Base-by-base conservation (phyloP, 1,139 yeast genomes). In the Suhomyces kunorum region DNA sequence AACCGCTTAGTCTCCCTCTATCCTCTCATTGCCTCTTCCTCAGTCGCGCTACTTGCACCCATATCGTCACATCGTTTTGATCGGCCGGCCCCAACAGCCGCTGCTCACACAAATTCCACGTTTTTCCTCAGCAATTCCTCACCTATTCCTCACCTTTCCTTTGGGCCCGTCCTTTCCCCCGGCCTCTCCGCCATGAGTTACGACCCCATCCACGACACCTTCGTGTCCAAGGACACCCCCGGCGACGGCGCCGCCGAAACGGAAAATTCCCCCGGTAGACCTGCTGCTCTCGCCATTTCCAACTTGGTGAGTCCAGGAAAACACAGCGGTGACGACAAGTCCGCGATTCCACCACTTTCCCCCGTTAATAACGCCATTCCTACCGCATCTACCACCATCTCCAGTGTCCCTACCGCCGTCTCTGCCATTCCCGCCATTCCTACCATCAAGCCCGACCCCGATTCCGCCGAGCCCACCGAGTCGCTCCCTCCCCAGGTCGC, bases 151-250 rank as follows among this genome's bases (percentile, higher is more conserved):
- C 8, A 18, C 8, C 19, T 14, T 27, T 15, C 18, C 14, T 15
- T 8, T 12, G 29, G 29, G 7, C 8, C 22, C 22, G 9, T 20
- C 22, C 24, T 20, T 20, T 20, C 24, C 4, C 11, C n/a, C n/a
- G 27, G 13, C 16, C 11, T 13, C 23, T 9, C 24, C 25, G 15
- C 24, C 34, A 53, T 53, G 56, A 53, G 47, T 36, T 53, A 53
- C 54, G 55, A 52, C 28, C 56, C 56, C n/a, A 51, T 52, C 15
- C 56, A 52, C 36, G 56, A 53, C 38, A 52, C 53, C 11, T 52
- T 47, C 34, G 37, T 39, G 25, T 35, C 50, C 14, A 46, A 43
- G 38, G 46, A 43, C 14, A 9, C 38, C 24, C 28, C 24, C 17
- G 29, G 14, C 28, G 46, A 29, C 18, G 35, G 9, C n/a, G 14